Percentiles rank a stretch among this genome's conserved stretches.
Conservation (phyloP, 805 yeast species). For the Myxozyma neglecta region DNA sequence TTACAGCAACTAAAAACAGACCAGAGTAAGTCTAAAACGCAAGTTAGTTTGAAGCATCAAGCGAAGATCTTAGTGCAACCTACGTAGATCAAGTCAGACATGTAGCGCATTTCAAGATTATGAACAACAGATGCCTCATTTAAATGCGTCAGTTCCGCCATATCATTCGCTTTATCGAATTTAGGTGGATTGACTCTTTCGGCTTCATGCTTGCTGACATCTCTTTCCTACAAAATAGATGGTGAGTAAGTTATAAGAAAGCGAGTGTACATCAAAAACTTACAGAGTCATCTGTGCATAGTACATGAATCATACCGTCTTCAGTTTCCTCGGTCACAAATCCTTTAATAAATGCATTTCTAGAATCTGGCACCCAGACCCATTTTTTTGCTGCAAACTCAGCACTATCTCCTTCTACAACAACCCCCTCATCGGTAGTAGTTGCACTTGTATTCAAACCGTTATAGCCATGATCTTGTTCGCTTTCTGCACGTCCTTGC, state of each 20-base stretch:
- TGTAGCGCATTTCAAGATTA: conserved; percentile 75
- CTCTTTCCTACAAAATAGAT: conserved; percentile 36
- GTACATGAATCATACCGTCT: conserved; percentile 44
- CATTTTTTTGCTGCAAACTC: conserved; percentile 51
- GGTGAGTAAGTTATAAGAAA: conserved; percentile 28
- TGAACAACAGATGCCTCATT: conserved; percentile 95
- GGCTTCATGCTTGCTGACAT: conserved; percentile 48
- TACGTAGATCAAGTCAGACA: conserved; percentile 61
- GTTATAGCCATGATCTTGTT: neutral
- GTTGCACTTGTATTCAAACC: neutral
- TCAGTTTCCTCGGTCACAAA: conserved; percentile 50
- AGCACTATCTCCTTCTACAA: conserved; percentile 17
- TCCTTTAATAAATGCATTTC: conserved; percentile 60
- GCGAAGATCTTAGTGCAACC: neutral
- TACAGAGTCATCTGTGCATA: conserved; percentile 45
- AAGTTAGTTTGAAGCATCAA: neutral
- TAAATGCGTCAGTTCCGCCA: conserved; percentile 91
- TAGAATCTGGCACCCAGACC: conserved; percentile 78
- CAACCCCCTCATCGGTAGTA: conserved; percentile 1
- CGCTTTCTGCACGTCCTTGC: conserved; percentile 5
- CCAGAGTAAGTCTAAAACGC: conserved; percentile 93
- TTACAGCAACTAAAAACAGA: conserved; percentile 88
- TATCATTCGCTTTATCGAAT: conserved; percentile 87
- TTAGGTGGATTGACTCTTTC: conserved; percentile 83
- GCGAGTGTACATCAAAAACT: conserved; percentile 11